Base-by-base conservation (phyloP, 2,329 filamentous ascomycete genomes). In the Salinomyces thailandicus region DNA sequence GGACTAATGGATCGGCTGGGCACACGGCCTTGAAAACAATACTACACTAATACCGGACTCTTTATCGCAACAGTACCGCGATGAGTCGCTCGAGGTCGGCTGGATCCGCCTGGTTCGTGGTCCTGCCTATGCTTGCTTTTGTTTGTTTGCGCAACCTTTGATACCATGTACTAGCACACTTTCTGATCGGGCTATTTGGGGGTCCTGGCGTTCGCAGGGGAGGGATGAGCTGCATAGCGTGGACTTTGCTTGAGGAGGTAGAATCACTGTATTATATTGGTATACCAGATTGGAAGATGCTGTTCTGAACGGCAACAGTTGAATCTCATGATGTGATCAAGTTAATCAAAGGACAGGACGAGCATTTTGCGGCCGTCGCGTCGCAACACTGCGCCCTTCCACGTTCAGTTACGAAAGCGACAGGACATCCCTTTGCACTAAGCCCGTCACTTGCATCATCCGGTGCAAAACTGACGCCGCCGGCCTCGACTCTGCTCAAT, bases 81-180 rank as follows among this genome's bases (percentile, higher is more conserved):
- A 30, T 30, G 27, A 14, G 27, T 12, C 27, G 27, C 27, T 13
- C 27, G 27, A 30, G 27, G 27, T 30, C 35, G 38, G 42, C 42
- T 39, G 38, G 38, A 33, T 20, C 31, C 16, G 15, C 31, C 31
- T 33, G 14, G 12, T 33, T 11, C 9, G 14, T 9, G 31, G 31
- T 20, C 33, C 35, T 18, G 14, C 22, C 12, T 29, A 31, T 33
- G 33, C 29, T 42, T 42, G 39, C 15, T 31, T 31, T 19, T 33
- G 27, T 30, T 37, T 24, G n/a, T 12, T 20, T 29, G 28, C 19
- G 33, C 20, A 32, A 31, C 27, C 22, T 33, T 41, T 44, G 35
- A 44, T 44, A 44, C 42, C 42, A 44, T 44, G 42, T 44, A 39
- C 28, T 38, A 35, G 39, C 39, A 42, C 27, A 29, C 17, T 14